phyloP scores from a whole-genome alignment of 129 eudicot genomes.

The Flaveria robusta region DNA sequence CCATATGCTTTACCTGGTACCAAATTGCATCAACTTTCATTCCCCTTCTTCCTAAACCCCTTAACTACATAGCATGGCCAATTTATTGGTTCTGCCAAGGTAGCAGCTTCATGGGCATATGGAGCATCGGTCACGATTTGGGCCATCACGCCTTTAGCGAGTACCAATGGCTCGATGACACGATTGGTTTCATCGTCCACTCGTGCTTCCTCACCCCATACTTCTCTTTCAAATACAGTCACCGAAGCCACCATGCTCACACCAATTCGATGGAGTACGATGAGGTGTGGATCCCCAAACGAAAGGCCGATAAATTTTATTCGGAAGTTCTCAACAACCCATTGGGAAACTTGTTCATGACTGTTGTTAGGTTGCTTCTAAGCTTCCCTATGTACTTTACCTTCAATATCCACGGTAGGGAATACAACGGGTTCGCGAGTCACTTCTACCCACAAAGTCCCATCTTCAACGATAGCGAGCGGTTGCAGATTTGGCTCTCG shows the following conservation, averaged over 20 bases:
- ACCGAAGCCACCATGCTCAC: slow-evolving; percentile 63
- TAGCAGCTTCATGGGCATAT: slow-evolving; percentile 36
- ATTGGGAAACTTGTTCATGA: slow-evolving; percentile 42
- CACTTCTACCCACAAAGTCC: slow-evolving; percentile 60
- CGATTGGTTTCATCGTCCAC: slow-evolving; percentile 46
- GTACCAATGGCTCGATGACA: slow-evolving; percentile 30
- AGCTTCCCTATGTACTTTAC: slow-evolving; percentile 57
- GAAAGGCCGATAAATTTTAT: slow-evolving; percentile 43
- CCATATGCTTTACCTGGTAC: slow-evolving; percentile 34
- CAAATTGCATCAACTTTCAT: slow-evolving; percentile 27
- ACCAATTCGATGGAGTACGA: slow-evolving; percentile 57
- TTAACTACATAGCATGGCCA: slow-evolving; percentile 36
- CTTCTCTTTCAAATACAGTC: slow-evolving; percentile 61
- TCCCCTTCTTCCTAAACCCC: slow-evolving; percentile 34
- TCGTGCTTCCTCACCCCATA: slow-evolving; percentile 53
- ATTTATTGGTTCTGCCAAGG: slow-evolving; percentile 38
- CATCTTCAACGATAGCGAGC: slow-evolving; percentile 47
- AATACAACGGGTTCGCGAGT: slow-evolving; percentile 48
- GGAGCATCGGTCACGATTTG: slow-evolving; percentile 36
- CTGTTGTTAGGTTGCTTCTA: slow-evolving; percentile 38
- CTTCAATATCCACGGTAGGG: slow-evolving; percentile 49
- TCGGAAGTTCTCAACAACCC: slow-evolving; percentile 53
- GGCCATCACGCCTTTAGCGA: slow-evolving; percentile 32
- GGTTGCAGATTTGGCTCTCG: slow-evolving; percentile 46
- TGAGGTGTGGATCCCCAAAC: slow-evolving; percentile 57